phyloP scores from a whole-genome alignment of 306 rosid species.

The Rubus idaeus region DNA sequence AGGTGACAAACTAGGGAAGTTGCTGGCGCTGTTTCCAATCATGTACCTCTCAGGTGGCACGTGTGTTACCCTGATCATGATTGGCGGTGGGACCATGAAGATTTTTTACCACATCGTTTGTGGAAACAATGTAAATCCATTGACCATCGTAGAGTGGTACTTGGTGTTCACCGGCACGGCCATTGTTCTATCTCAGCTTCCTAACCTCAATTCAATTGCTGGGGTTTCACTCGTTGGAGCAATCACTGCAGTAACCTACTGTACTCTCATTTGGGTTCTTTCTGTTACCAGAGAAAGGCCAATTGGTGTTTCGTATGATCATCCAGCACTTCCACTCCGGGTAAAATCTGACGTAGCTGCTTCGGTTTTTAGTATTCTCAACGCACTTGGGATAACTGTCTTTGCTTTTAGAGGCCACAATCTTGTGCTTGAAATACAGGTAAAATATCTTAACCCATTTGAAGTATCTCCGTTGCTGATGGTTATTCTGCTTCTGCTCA shows the following conservation, averaged over 20 bases:
- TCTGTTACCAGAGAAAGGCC: constrained; percentile 47
- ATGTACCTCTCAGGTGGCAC: constrained; percentile 80
- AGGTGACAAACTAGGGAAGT: constrained; percentile 71
- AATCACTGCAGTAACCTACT: constrained; percentile 55
- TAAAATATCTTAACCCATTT: not conserved
- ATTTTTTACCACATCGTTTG: constrained; percentile 51
- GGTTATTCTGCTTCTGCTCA: no score
- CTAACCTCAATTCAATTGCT: constrained; percentile 70
- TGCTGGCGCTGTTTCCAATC: constrained; percentile 56
- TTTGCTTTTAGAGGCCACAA: constrained; percentile 86
- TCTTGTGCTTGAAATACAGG: constrained; percentile 80
- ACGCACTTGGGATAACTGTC: constrained; percentile 68
- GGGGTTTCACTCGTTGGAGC: constrained; percentile 71
- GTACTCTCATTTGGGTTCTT: constrained; percentile 52
- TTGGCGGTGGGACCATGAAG: constrained; percentile 75
- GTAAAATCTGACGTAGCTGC: constrained; percentile 28
- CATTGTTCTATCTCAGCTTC: constrained; percentile 68
- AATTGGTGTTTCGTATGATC: constrained; percentile 34
- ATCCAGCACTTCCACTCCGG: constrained; percentile 21
- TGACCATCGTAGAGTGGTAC: constrained; percentile 58
- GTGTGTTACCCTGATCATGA: constrained; percentile 71
- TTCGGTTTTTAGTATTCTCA: constrained; percentile 37
- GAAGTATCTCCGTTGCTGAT: not conserved
- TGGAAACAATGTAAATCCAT: constrained; percentile 27
- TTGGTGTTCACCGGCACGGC: constrained; percentile 57